Base-by-base conservation (phyloP, 2,329 filamentous ascomycete genomes). In the Emmonsiellopsis sp. region DNA sequence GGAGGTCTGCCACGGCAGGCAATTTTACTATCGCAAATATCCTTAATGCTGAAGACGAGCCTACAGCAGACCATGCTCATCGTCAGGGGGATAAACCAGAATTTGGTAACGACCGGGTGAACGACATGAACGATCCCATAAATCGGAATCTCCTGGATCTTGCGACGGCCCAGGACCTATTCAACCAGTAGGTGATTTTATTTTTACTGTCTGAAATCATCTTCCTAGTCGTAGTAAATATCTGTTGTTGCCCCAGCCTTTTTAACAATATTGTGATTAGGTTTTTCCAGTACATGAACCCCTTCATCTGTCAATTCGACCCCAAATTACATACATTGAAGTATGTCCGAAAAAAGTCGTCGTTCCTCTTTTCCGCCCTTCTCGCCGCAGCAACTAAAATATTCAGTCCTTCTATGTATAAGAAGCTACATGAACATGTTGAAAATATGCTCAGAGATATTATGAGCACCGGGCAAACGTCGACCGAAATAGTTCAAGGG, bases 261-360 rank as follows among this genome's bases (percentile, higher is more conserved):
- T 26, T 26, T 26, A 26, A 26, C 20, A 26, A 26, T 26, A 26
- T 26, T 10, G 5, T 7, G 16, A 34, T 42, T 11, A 71, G 70
- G 16, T 74, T 73, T 54, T 68, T 73, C 54, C 58, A 59, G 30
- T 67, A 65, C 48, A 60, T 72, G 26, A 73, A 73, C 48, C 68
- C 70, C 1, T 73, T 70, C n/a, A 69, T 73, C 20, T 66, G 66
- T 55, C 71, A 73, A 50, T 60, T 74, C 9, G 71, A 73, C 48
- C 69, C 67, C 2, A 54, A 50, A 1, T 52, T 73, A 13, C 70
- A 73, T 52, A 73, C 68, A 1, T 66, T 73, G 30, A 51, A 62
- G n/a, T 68, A 68, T 41, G 63, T 73, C 5, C 62, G 66, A 8
- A 60, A 62, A 42, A 63, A 62, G 31, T 73, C 69, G 2, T 51